phyloP scores from a whole-genome alignment of 2,329 filamentous ascomycete genomes.

The Scytalidium lignicola region DNA sequence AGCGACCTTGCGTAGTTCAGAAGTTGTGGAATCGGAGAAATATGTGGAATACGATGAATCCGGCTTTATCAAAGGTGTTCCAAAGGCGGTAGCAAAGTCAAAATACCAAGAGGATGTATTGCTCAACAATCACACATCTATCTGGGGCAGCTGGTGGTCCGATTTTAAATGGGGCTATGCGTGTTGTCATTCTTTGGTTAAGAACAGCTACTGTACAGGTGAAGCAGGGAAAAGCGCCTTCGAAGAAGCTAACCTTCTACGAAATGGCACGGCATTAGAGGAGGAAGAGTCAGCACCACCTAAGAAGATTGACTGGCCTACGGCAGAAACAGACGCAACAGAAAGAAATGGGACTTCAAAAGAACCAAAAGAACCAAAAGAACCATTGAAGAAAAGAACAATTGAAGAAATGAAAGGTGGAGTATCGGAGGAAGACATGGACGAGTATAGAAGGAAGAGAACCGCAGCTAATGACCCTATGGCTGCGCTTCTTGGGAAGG shows the following conservation, averaged over 20 bases:
- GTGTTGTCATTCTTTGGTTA: slow-evolving; percentile 88
- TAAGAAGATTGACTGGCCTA: slow-evolving; percentile 18
- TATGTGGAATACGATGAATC: slow-evolving; percentile 94
- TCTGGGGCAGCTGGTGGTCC: slow-evolving; percentile 98
- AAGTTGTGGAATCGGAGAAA: slow-evolving; percentile 73
- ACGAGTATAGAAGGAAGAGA: slow-evolving; percentile 74
- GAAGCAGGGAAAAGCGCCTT: slow-evolving; percentile 79
- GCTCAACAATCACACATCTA: slow-evolving; percentile 84
- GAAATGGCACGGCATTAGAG: slow-evolving; percentile 36
- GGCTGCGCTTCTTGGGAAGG: slow-evolving; percentile 72
- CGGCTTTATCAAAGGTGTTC: slow-evolving; percentile 83
- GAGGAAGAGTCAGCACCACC: slow-evolving; percentile 19
- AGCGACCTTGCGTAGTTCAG: slow-evolving; percentile 58
- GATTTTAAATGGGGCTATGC: slow-evolving; percentile 94
- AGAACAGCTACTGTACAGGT: slow-evolving; percentile 97
- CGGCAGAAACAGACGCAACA: slow-evolving; percentile 24
- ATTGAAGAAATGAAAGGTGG: slow-evolving; percentile 74
- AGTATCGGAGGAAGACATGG: slow-evolving; percentile 78
- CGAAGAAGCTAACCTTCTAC: slow-evolving; percentile 65
- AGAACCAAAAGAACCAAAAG: slow-evolving; percentile 14
- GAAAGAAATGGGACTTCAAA: slow-evolving; percentile 20
- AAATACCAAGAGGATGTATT: slow-evolving; percentile 89
- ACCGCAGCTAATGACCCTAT: slow-evolving; percentile 77
- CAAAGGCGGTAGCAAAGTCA: slow-evolving; percentile 70
- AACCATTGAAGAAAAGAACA: slow-evolving; percentile 60